Base-by-base conservation (phyloP, 176 grass and related monocot species). In the Calamus simplicifolius region DNA sequence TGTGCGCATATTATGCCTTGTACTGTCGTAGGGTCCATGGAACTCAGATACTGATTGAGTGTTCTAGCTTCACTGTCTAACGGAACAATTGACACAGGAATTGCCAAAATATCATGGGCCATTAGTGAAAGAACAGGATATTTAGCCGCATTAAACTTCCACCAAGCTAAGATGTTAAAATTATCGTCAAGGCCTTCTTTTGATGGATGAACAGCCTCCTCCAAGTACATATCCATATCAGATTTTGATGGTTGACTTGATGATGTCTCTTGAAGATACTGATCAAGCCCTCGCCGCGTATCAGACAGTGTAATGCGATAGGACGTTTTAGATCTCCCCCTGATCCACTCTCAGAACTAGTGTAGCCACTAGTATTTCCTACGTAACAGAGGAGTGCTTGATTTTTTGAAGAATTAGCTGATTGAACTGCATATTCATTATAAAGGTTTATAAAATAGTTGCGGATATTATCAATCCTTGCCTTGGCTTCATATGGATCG, bases 141-240 rank as follows among this genome's bases (percentile, higher is more conserved):
- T 81, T 98, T 98, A 56, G 93, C 87, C 16, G 93, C 87, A 71
- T 92, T 92, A 16, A 81, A 82, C 63, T 80, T 98, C 93, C 93
- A 98, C 87, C 93, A 98, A 48, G 84, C 87, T 25, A 98, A 72
- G 61, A 98, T 85, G 65, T 98, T 84, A 92, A 98, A 98, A 73
- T 81, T 80, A 71, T 81, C 93, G 54, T 58, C 79, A 67, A 74
- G 77, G 53, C 81, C 83, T 63, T 88, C 89, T 58, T 88, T 98
- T 67, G 77, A 69, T 50, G 81, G 87, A 75, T 92, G 90, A 48
- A 98, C 87, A 6, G 84, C 75, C 71, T 98, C 93, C 75, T 98
- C 93, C 5, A 98, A 80, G 58, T 98, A 98, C 81, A 98, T 81
- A 70, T 92, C 93, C 67, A 98, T 70, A 76, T 98, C 93, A 57